phyloP scores from a whole-genome alignment of 192 early-diverging fungal species.

The Coemansia sp. region DNA sequence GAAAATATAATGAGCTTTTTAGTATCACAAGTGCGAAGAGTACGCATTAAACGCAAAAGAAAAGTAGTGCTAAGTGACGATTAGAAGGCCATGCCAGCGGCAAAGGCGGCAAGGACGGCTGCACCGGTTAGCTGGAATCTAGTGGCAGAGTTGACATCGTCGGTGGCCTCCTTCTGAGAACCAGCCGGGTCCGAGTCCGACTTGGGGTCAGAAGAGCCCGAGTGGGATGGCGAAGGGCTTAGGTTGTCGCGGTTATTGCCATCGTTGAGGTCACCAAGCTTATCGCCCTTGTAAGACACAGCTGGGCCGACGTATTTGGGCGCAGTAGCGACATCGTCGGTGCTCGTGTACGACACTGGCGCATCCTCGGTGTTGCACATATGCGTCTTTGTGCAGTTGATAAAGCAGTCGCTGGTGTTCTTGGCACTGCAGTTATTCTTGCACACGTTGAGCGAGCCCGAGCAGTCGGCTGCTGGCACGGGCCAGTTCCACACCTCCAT shows the following conservation, averaged over 20 bases:
- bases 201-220: conserved; percentile 10
- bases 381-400: conserved; percentile 38
- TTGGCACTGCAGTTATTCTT: conserved; percentile 35
- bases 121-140: conserved; percentile 18
- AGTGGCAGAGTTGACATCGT: conserved; percentile 11
- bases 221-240: not conserved
- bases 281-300: conserved; percentile 53
- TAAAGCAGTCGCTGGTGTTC: conserved; percentile 37
- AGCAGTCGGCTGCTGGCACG: conserved; percentile 53
- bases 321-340: conserved; percentile 5
- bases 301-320: conserved; percentile 52
- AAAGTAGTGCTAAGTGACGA: not conserved
- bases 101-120: conserved; percentile 9
- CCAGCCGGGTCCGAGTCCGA: conserved; percentile 5
- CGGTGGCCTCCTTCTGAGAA: not conserved
- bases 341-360: conserved; percentile 50
- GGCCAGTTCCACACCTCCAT: conserved; percentile 57
- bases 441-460: conserved; percentile 41
- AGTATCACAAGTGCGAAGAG: not conserved
- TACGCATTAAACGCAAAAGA: not conserved
- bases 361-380: conserved; percentile 56
- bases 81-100: conserved; percentile 23
- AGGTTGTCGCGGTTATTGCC: conserved; percentile 45
- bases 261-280: conserved; percentile 53
- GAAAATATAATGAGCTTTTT: not conserved